These are phyloP conservation scores for Allantophomopsis cytisporea DNA, from an alignment of 2,329 filamentous ascomycete genomes.

Conservation along the genomic window DNA sequence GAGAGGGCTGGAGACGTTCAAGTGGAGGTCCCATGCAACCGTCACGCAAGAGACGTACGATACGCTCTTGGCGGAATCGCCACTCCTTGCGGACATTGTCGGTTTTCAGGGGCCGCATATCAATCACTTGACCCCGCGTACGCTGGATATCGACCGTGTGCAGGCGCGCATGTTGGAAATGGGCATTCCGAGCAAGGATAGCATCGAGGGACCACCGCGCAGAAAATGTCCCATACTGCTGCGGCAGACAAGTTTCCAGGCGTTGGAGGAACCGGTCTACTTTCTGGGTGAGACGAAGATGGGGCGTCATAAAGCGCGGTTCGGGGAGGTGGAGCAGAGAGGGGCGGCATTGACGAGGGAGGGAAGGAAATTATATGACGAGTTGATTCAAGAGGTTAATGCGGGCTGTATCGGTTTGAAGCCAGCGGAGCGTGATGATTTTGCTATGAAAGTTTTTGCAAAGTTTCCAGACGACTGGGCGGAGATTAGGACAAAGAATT, in stretches of 20 bases:
- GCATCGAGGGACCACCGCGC: slow-evolving; percentile 35
- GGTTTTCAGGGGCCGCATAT: slow-evolving; percentile 30
- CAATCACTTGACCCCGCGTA: slow-evolving; percentile 38
- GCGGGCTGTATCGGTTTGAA: too few relatives aligned
- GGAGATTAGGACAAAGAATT: slow-evolving; percentile 18
- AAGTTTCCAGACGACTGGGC: slow-evolving; percentile 27
- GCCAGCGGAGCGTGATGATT: slow-evolving; percentile 5
- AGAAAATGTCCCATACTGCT: slow-evolving; percentile 30
- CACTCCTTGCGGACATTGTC: slow-evolving; percentile 32
- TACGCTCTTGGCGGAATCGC: slow-evolving; percentile 26
- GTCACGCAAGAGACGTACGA: slow-evolving; percentile 27
- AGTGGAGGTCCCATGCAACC: slow-evolving; percentile 29
- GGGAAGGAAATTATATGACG: slow-evolving; percentile 31
- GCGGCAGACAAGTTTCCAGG: slow-evolving; percentile 38
- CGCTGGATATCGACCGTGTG: slow-evolving; percentile 30
- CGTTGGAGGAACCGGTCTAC: slow-evolving; percentile 30
- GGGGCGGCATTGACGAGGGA: slow-evolving; percentile 32
- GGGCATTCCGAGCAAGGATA: slow-evolving; percentile 29
- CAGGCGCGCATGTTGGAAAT: slow-evolving; percentile 26
- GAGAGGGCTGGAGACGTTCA: slow-evolving; percentile 30
- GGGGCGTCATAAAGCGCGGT: slow-evolving; percentile 32
- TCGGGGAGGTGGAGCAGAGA: slow-evolving; percentile 38
- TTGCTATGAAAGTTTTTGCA: slow-evolving; percentile 14
- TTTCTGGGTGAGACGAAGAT: slow-evolving; percentile 20
- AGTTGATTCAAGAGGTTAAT: slow-evolving; percentile 18